Evolutionary conservation across 1,284 basidiomycete genomes (phyloP), one percentile per base, ranked within the genome.

Genomic region (Polyporus tsugae): DNA sequence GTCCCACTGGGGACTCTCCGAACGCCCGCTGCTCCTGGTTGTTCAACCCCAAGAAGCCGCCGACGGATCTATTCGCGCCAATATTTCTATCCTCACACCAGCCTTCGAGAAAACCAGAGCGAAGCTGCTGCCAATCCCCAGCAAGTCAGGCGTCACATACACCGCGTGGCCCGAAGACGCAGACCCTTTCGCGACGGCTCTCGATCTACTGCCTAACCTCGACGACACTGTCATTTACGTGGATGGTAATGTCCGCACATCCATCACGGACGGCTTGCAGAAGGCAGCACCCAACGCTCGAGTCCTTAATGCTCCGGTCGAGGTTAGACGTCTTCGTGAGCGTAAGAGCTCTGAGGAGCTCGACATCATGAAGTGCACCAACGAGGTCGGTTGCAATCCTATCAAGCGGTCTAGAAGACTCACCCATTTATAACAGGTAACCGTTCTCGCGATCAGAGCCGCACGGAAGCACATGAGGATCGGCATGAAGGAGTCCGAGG

Each of bases 41-140:
- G 75, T 96, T 61, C 83, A 85, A 9, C 86, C 91, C 3, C 70
- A 75, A 13, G 65, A 77, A 11, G 67, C 74, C 35, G 68, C 72
- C 19, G 73, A 78, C 22, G 78, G 74, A 41, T 74, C 77, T 4
- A 73, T 86, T 13, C 72, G 74, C 46, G 81, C 85, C 44, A 80
- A 83, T 36, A 75, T 95, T 44, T 84, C 85, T 0, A 77, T 96
- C 49, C 80, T 96, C 61, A 92, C 93, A 0, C 94, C 95, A 0
- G 82, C 84, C 60, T 96, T 96, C 70, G 95, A 96, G 79, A 84
- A 86, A 13, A 86, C 88, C 0, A 87, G 95, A 52, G 93, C 94
- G 0, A 87, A 84, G 73, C 74, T 84, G 41, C 82, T 94, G 10
- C 76, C 82, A 2, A 78, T 95, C 25, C 88, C 89, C 0, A 80